Base-by-base conservation (phyloP, 2,329 filamentous ascomycete genomes). In the Acrodontium crateriforme region DNA sequence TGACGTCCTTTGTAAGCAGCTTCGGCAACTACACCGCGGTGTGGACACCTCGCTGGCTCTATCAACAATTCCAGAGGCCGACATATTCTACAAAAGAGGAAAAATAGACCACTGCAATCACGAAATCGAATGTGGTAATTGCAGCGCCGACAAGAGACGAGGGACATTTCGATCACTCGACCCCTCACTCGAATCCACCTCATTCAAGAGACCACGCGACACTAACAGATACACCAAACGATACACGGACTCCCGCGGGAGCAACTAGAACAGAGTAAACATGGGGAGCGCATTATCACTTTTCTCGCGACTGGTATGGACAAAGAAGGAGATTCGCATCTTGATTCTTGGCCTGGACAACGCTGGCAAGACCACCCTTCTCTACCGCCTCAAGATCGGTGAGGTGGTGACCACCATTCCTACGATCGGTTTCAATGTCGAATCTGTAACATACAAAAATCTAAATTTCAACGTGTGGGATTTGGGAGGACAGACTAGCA, bases 391-490 rank as follows among this genome's bases (percentile, higher is more conserved):
- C 44, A 53, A 94, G 83, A 92, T 98, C 52, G 89, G 89, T 53
- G 89, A 98, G 57, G 89, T 98, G 24, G 89, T 98, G 42, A 95
- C 89, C 37, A 98, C 89, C 47, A 95, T 95, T 67, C 89, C 89
- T 12, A 98, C 89, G 30, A 95, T 98, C 56, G 89, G 89, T 36
- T 98, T 98, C 68, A 98, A 98, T 56, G 89, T 98, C 47, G 89
- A 98, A 61, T 93, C 84, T 13, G 89, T 98, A 40, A 89, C 84
- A 46, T 98, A 98, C 67, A 87, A 87, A 58, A 95, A 94, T 55
- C 70, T 98, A 37, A 93, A 94, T 58, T 92, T 98, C 57, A 95
- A 95, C 52, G 89, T 98, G 49, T 98, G 89, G 89, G 87, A 95
- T 63, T 69, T 95, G 25, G 87, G 89, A 50, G 89, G 89, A 20